Evolutionary conservation across 805 yeast species (phyloP), one percentile per base, ranked within the genome.

Genomic region (Candida takata): DNA sequence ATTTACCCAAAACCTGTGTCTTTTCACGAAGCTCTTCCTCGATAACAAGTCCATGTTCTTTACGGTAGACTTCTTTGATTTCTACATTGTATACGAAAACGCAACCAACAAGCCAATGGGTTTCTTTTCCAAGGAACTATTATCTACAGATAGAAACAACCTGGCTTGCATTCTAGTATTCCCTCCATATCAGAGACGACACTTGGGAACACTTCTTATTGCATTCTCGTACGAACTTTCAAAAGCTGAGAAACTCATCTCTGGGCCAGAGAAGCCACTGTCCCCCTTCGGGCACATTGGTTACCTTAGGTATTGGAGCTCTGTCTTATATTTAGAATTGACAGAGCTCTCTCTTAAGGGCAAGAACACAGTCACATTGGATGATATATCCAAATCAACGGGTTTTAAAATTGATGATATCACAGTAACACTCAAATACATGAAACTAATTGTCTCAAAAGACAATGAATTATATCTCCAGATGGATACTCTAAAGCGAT

Each of bases 261-360:
- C 95, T 41, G 95, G 97, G 0, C 98, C 98, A 0, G 98, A 92
- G 54, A 71, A 77, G 44, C 98, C 98, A 1, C 61, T 92, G 8
- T 83, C 95, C 6, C 79, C 81, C 0, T 83, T 78, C 57, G 98
- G 98, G 0, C 67, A 70, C 35, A 61, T 74, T 8, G 74, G 88
- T 6, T 92, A 87, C 51, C 51, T 83, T 14, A 61, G 70, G 12
- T 88, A 74, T 58, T 92, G 97, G 98, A 65, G 82, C 6, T 65
- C 69, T 32, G 55, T 64, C 4, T 44, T 83, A 1, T 65, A 72
- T 1, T 47, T 62, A 38, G 70, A 65, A 34, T 47, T 75, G 24
- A 26, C 67, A 0, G 61, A 57, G 23, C 79, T 79, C 0, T 47
- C 51, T 7, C 46, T 70, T 21, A 47, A 61, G 1, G 49, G 47